Conservation (phyloP, 441 rosid genomes). For the Pelargonium australe region DNA sequence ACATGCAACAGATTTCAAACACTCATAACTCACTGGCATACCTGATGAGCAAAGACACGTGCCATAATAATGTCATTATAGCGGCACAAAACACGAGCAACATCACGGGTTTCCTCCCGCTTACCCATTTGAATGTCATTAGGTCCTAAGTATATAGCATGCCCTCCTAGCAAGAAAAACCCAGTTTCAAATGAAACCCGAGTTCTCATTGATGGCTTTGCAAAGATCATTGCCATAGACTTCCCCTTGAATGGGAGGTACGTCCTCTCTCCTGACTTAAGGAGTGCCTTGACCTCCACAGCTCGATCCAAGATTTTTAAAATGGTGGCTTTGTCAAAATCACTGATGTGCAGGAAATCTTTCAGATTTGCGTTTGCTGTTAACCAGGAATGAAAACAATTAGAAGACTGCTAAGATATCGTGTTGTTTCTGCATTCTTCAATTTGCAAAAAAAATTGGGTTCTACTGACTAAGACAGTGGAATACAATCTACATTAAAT, state of each 20-base stretch:
- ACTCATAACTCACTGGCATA: constrained; percentile 59
- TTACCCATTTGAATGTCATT: constrained; percentile 96
- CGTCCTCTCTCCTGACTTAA: constrained; percentile 77
- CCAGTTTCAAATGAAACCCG: constrained; percentile 96
- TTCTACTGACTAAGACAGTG: not conserved
- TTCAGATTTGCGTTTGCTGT: constrained; percentile 45
- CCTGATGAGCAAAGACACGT: constrained; percentile 98
- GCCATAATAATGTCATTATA: constrained; percentile 96
- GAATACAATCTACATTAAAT: not conserved
- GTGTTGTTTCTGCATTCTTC: not conserved
- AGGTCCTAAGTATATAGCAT: constrained; percentile 85
- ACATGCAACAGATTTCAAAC: constrained; percentile 9
- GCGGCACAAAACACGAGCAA: constrained; percentile 83
- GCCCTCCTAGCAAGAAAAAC: constrained; percentile 90
- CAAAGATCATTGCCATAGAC: constrained; percentile 95
- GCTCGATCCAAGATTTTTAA: constrained; percentile 66
- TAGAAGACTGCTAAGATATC: not conserved
- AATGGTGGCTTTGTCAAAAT: constrained; percentile 80
- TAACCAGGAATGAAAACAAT: constrained; percentile 11
- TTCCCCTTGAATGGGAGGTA: constrained; percentile 85
- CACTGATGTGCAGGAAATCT: constrained; percentile 76
- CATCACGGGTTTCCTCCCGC: constrained; percentile 92
- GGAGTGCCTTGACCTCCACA: constrained; percentile 65
- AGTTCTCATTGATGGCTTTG: constrained; percentile 96
- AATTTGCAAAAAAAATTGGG: not conserved